phyloP scores from a whole-genome alignment of 495 filamentous ascomycete species.

The Aspergillus wentii region DNA sequence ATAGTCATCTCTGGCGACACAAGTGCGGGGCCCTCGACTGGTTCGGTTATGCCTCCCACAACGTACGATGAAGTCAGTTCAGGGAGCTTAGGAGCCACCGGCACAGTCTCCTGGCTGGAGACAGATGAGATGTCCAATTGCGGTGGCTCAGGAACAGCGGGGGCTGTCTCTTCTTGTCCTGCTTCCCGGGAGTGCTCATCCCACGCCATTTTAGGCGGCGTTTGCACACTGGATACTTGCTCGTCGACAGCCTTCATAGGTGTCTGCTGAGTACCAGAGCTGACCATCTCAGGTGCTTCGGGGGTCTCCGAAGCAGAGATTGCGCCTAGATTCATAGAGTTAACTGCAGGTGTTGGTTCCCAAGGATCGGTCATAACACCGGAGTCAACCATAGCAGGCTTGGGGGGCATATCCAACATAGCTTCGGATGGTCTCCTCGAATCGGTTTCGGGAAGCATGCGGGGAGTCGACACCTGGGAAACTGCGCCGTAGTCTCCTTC shows the following conservation, averaged over 20 bases:
- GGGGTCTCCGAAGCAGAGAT: too few species aligned
- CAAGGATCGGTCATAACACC: conserved; percentile 86
- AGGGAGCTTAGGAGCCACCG: conserved; percentile 23
- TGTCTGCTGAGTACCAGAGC: conserved; percentile 35
- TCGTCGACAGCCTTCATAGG: conserved; percentile 25
- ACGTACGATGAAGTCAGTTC: conserved; percentile 29
- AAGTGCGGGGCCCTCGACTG: conserved; percentile 18
- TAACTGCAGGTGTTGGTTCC: conserved; percentile 15
- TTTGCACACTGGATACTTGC: conserved; percentile 27
- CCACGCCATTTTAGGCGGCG: conserved; percentile 36
- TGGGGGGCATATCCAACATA: conserved; percentile 19
- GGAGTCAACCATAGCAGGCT: conserved; percentile 65
- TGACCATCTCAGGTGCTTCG: conserved; percentile 21
- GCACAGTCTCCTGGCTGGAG: conserved; percentile 32
- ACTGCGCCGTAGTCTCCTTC: conserved; percentile 46
- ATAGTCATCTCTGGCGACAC: conserved; percentile 18
- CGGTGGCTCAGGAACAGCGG: conserved; percentile 12
- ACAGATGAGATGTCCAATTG: conserved; percentile 33
- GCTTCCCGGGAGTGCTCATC: conserved; percentile 19
- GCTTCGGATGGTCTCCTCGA: conserved; percentile 36
- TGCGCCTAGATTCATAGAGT: neutral
- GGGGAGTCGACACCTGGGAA: conserved; percentile 50
- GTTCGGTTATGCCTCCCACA: conserved; percentile 23
- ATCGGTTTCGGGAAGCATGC: conserved; percentile 31
- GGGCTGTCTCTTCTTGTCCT: conserved; percentile 9